Percentiles rank a stretch among this genome's conserved stretches.
phyloP scores from a whole-genome alignment of 1,284 basidiomycete genomes.

The Schizopora paradoxa region DNA sequence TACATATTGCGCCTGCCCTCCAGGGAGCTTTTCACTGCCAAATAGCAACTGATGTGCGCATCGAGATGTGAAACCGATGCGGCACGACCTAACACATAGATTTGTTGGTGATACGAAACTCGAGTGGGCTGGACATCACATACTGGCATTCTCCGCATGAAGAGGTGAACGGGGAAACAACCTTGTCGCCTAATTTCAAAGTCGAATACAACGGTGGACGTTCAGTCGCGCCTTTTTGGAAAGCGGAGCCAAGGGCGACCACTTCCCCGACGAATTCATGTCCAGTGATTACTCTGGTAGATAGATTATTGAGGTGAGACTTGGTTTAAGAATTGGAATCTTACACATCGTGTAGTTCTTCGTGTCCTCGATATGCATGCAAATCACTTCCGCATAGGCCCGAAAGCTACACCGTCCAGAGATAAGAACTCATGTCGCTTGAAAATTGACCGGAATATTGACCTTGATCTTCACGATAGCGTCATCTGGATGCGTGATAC shows the following conservation, averaged over 20 bases:
- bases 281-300: conserved; percentile 57
- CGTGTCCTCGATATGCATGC: conserved; percentile 69
- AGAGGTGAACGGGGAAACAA: conserved; percentile 84
- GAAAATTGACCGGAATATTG: conserved; percentile 15
- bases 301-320: conserved; percentile 17
- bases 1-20: conserved; percentile 86
- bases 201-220: conserved; percentile 60
- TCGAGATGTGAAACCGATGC: conserved; percentile 70
- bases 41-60: conserved; percentile 67
- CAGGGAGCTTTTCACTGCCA: conserved; percentile 68
- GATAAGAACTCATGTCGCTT: not conserved
- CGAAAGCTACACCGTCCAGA: conserved; percentile 42
- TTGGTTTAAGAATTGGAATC: conserved; percentile 13
- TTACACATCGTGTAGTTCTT: conserved; percentile 33
- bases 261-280: conserved; percentile 85
- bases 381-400: conserved; percentile 82
- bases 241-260: conserved; percentile 64
- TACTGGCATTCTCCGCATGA: conserved; percentile 80
- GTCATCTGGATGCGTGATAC: conserved; percentile 67
- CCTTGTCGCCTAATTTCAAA: conserved; percentile 74
- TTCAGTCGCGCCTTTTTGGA: conserved; percentile 37
- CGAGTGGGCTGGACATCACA: conserved; percentile 26
- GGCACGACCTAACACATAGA: conserved; percentile 36
- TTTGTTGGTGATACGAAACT: not conserved
- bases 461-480: conserved; percentile 70